These are phyloP conservation scores for Peronospora farinosa DNA, from an alignment of 352 stramenopile species.

Conservation along the genomic window DNA sequence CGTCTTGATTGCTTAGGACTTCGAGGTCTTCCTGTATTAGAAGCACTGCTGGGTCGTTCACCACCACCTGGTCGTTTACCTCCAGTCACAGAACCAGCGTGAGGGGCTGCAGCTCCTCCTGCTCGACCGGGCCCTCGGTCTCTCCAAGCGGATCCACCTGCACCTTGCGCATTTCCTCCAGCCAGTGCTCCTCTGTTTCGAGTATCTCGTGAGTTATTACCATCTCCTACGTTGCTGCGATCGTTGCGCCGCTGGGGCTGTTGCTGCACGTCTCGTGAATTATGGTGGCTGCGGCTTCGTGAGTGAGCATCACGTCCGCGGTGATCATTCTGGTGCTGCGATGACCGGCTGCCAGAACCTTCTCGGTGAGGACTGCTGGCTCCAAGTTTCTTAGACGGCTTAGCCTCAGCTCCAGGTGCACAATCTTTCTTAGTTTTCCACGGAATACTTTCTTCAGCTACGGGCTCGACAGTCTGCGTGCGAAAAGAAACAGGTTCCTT, in stretches of 20 bases:
- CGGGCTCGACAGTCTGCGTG: conserved; percentile 71
- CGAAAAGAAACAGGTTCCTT: conserved; percentile 84
- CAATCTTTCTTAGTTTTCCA: conserved; percentile 64
- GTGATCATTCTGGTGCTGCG: conserved; percentile 37
- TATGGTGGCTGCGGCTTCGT: conserved; percentile 46
- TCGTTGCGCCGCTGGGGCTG: conserved; percentile 39
- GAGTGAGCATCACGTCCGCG: conserved; percentile 28
- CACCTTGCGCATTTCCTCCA: conserved; percentile 20
- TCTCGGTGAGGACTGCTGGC: conserved; percentile 31
- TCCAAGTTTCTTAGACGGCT: conserved; percentile 26
- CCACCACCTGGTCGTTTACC: conserved; percentile 27
- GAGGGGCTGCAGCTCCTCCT: conserved; percentile 11
- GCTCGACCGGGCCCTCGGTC: conserved; percentile 34
- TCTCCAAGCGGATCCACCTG: conserved; percentile 30
- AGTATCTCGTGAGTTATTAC: conserved; percentile 20
- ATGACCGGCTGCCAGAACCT: conserved; percentile 18
- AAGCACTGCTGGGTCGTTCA: conserved; percentile 28
- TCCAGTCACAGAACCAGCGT: conserved; percentile 21
- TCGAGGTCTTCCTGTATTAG: conserved; percentile 23
- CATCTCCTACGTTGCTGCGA: conserved; percentile 30
- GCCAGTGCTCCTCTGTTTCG: conserved; percentile 16
- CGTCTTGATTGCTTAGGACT: conserved; percentile 38
- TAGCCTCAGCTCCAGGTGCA: conserved; percentile 16
- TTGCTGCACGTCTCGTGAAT: conserved; percentile 34
- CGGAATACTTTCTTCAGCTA: conserved; percentile 64